These are phyloP conservation scores for Coemansia sp. DNA, from an alignment of 192 early-diverging fungal species.

Conservation along the genomic window DNA sequence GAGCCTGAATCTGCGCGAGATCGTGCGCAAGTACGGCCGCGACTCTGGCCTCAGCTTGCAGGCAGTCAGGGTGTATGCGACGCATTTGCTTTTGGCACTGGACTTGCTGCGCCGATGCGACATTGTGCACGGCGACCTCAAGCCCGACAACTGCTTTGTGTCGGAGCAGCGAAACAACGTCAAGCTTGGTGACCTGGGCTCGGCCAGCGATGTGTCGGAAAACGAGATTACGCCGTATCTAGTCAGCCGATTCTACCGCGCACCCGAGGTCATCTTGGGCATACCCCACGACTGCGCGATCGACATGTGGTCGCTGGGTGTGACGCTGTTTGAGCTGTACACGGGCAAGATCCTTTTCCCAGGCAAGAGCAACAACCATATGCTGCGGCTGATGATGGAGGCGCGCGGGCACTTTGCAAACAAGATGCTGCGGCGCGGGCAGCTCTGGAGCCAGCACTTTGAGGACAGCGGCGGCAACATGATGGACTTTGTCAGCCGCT, in stretches of 20 bases:
- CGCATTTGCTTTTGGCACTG: slow-evolving; percentile 86
- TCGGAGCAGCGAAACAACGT: slow-evolving; percentile 76
- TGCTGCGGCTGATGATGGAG: slow-evolving; percentile 95
- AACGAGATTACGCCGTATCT: slow-evolving; percentile 97
- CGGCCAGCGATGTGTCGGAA: slow-evolving; percentile 84
- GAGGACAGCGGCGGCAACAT: slow-evolving; percentile 64
- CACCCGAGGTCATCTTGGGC: slow-evolving; percentile 96
- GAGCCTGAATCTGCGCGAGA: slow-evolving; percentile 89
- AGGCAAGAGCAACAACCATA: slow-evolving; percentile 94
- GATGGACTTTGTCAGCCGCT: slow-evolving; percentile 43
- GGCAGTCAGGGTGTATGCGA: slow-evolving; percentile 89
- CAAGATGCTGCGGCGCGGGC: slow-evolving; percentile 82
- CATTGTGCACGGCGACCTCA: slow-evolving; percentile 95
- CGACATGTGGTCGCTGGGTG: slow-evolving; percentile 97
- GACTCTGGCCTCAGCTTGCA: slow-evolving; percentile 92
- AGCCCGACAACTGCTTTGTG: slow-evolving; percentile 97
- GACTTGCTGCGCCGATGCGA: slow-evolving; percentile 81
- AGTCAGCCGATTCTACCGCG: slow-evolving; percentile 94
- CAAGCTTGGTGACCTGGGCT: slow-evolving; percentile 95
- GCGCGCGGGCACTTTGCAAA: slow-evolving; percentile 85
- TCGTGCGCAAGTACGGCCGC: slow-evolving; percentile 94
- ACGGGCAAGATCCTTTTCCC: slow-evolving; percentile 96
- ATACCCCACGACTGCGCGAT: slow-evolving; percentile 84
- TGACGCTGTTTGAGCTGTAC: slow-evolving; percentile 93
- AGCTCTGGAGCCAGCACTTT: slow-evolving; percentile 87